Evolutionary conservation across 768 basidiomycete species (phyloP).

Genomic region (Sarcodon sp.): DNA sequence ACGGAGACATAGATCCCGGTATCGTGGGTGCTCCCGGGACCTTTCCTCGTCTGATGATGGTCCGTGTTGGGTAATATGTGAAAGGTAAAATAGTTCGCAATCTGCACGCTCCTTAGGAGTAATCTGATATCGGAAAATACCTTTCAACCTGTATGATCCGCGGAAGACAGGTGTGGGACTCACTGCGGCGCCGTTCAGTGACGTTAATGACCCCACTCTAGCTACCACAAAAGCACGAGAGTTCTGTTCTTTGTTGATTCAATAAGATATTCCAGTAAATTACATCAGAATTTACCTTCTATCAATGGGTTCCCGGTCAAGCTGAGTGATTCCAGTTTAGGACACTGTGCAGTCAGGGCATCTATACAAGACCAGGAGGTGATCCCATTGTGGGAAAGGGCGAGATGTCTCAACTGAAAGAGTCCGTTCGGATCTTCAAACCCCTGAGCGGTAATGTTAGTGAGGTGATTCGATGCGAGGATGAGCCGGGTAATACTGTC

Average conservation of each 20-base stretch:
- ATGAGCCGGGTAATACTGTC: slow-evolving; percentile 52
- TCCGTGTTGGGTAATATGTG: slow-evolving; percentile 39
- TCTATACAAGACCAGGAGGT: slow-evolving; percentile 51
- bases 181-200: slow-evolving; percentile 55
- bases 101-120: slow-evolving; percentile 61
- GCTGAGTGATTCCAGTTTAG: slow-evolving; percentile 45
- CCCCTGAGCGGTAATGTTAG: not conserved
- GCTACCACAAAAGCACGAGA: slow-evolving; percentile 52
- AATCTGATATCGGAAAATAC: slow-evolving; percentile 30
- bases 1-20: slow-evolving; percentile 54
- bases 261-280: not conserved
- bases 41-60: slow-evolving; percentile 30
- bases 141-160: slow-evolving; percentile 5
- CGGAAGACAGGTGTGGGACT: slow-evolving; percentile 14
- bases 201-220: slow-evolving; percentile 45
- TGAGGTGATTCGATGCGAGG: slow-evolving; percentile 49
- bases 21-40: slow-evolving; percentile 45
- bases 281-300: slow-evolving; percentile 26
- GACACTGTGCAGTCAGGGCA: slow-evolving; percentile 55
- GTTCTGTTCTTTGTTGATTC: slow-evolving; percentile 2
- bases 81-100: slow-evolving; percentile 74
- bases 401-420: slow-evolving; percentile 40
- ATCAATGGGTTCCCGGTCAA: slow-evolving; percentile 53
- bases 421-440: slow-evolving; percentile 10
- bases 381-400: slow-evolving; percentile 50